Conservation (phyloP, 192 early-diverging fungal species). For the Coemansia sp. region DNA sequence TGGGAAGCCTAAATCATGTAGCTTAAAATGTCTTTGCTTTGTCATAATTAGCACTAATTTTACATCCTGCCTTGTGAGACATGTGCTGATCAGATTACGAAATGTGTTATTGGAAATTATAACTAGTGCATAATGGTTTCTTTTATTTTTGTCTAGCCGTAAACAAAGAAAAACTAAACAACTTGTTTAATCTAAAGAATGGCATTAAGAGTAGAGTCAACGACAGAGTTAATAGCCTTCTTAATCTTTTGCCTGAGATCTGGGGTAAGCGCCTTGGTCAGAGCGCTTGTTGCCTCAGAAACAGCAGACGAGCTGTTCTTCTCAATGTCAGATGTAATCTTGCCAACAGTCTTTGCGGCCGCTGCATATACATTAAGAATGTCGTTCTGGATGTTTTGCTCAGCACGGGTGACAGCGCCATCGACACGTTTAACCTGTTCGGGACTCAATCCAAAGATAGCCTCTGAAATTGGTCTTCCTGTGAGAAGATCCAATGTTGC, state of each 20-base stretch:
- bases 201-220: slow-evolving; percentile 45
- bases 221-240: slow-evolving; percentile 48
- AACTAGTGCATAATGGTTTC: not conserved
- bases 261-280: slow-evolving; percentile 51
- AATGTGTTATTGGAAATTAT: not conserved
- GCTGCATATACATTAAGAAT: slow-evolving; percentile 21
- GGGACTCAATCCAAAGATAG: slow-evolving; percentile 46
- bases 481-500: slow-evolving; percentile 46
- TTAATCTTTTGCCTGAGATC: slow-evolving; percentile 51
- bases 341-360: slow-evolving; percentile 25
- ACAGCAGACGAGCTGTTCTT: slow-evolving; percentile 44
- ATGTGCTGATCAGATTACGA: too few species aligned
- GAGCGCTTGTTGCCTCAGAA: slow-evolving; percentile 30
- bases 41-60: too few species aligned
- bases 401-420: slow-evolving; percentile 32
- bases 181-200: slow-evolving; percentile 18
- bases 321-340: slow-evolving; percentile 35
- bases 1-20: too few species aligned
- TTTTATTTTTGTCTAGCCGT: too few species aligned
- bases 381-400: slow-evolving; percentile 16
- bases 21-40: too few species aligned
- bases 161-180: not conserved
- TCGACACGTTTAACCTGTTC: slow-evolving; percentile 55
- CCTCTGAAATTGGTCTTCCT: slow-evolving; percentile 50
- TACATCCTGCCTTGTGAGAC: too few species aligned